Base-by-base conservation (phyloP, 495 filamentous ascomycete species). In the Sphaerosporella brunnea region DNA sequence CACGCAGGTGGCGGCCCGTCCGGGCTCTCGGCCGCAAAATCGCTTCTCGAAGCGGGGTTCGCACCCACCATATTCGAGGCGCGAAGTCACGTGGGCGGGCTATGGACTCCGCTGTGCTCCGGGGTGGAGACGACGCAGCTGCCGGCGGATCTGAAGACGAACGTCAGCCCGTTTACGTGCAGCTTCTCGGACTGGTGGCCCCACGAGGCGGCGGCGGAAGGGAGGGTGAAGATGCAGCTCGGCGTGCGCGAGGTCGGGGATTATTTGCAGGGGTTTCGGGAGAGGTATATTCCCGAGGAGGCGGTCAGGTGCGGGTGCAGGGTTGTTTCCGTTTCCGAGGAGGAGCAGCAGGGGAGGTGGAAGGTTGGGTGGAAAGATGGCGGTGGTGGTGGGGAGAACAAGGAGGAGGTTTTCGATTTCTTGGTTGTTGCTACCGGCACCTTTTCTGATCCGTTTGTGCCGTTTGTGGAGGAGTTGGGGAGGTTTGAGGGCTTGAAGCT, bases 21-120 rank as follows among this genome's bases (percentile, higher is more conserved):
- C 18, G 85, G 85, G 2, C 73, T 93, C 11, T 79, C 80, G 23
- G 78, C 82, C 1, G 84, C 84, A 49, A 92, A 88, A 62, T 80
- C 78, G 0, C 69, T 93, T 7, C 63, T 86, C 1, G 73, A 78
- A 30, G 72, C 65, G 8, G 66, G 65, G 5, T 86, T 86, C 58
- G 60, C 66, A 4, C 77, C 85, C 16, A 77, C 73, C 2, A 62
- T 93, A 25, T 84, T 84, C 53, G 85, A 93, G 30, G 62, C 68
- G 23, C 68, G 73, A 13, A 45, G 66, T 47, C 64, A 72, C 30
- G 66, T 88, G 21, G 85, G 85, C 3, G 85, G 85, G 1, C 68
- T 93, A 11, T 93, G 85, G 85, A 73, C 77, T 2, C 52, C 69
- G 15, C 61, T 62, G 5, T 68, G 73, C 23, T 60, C 51, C 25